Evolutionary conservation across 2,329 filamentous ascomycete genomes (phyloP), one percentile per base, ranked within the genome.

Genomic region (Ramichloridium luteum): DNA sequence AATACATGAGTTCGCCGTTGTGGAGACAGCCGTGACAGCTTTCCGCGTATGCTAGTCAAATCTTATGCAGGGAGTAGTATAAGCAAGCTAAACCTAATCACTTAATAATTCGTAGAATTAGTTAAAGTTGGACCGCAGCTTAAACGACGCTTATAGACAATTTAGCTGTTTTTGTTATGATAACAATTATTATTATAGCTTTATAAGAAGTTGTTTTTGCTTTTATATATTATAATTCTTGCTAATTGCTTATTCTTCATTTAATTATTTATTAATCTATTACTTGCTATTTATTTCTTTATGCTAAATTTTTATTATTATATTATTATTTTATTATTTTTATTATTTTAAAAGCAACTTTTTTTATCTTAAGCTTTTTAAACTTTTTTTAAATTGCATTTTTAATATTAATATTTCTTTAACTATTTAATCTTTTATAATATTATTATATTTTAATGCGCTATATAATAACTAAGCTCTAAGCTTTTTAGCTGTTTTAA

Each of bases 191-290:
- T 26, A 20, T 13, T 26, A 27, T 22, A 32, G 22, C n/a, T n/a
- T n/a, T n/a, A n/a, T n/a, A 46, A 31, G 4, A 29, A 20, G 10
- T 9, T 14, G 12, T 31, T 13, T 13, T 25, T 16, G n/a, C 47
- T 29, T 13, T 17, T 27, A 8, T 29, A 14, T 31, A 47, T 27
- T n/a, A 46, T 39, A 17, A 36, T 20, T 16, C 27, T 8, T 13
- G 49, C 27, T 46, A 48, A 27, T 29, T 39, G 4, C 27, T 18
- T 30, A 38, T 39, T 27, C 3, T 16, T 17, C 23, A 27, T n/a
- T 15, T 11, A 14, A 12, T 12, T 26, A 14, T 39, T 16, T 5
- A 12, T 27, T 26, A 33, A 36, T 3, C 36, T 14, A 4, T 36
- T 16, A 4, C 9, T 5, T 12, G 34, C 12, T n/a, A 36, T 22